Evolutionary conservation across 352 stramenopile species (phyloP), one percentile per base, ranked within the genome.

Genomic region (Phytophthora lateralis): DNA sequence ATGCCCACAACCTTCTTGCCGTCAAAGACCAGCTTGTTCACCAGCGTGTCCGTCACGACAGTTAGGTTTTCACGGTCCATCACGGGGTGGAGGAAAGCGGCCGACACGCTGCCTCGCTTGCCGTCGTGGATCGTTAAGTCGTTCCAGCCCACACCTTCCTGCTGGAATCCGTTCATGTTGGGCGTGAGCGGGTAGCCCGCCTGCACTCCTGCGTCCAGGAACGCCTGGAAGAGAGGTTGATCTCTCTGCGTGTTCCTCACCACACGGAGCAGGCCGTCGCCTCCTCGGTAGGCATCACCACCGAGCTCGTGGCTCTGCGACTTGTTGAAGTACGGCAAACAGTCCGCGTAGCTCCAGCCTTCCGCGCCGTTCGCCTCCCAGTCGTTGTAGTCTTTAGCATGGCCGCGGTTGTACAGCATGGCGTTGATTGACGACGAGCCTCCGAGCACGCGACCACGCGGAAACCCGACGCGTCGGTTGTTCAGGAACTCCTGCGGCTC

Each of bases 361-460:
- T 65, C 59, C 20, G 85, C 85, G 29, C 86, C 85, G 21, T 71
- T 86, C 7, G 59, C 38, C 20, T 89, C 63, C 88, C 88, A 96
- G 55, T 92, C 82, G 58, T 96, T 72, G 66, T 95, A 96, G 73
- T 96, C 88, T 46, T 83, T 72, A 5, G 86, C 83, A 55, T 96
- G 83, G 0, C 88, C 88, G 17, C 88, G 82, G 53, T 89, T 90
- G 79, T 96, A 96, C 9, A 96, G 78, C 88, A 96, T 96, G 26
- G 86, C 88, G 29, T 96, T 96, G 37, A 96, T 68, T 24, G 85
- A 95, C 11, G 86, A 95, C 11, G 86, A 95, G 11, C 88, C 88
- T 10, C 88, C 88, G 18, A 96, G 83, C 47, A 96, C 87, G 38
- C 88, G 84, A 32, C 88, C 88, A 20, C 88, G 78, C 2, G 85